These are phyloP conservation scores for Orbilia quercus DNA, from an alignment of 2,329 filamentous ascomycete species.

Conservation along the genomic window DNA sequence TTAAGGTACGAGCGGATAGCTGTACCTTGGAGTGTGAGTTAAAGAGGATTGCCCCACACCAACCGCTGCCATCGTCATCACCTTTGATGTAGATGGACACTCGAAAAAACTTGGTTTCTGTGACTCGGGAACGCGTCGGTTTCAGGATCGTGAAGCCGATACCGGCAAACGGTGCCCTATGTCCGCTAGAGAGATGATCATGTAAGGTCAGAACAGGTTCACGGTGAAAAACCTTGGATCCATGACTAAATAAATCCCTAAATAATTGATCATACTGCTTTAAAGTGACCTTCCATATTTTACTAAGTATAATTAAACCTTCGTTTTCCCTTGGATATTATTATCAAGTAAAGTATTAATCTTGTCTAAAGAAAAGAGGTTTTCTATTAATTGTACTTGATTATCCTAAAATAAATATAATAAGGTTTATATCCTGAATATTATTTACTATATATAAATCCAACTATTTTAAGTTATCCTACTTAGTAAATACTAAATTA, in stretches of 20 bases:
- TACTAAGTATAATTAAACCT: slow-evolving; percentile 50
- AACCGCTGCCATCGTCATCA: slow-evolving; percentile 58
- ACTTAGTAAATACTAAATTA: slow-evolving; percentile 59
- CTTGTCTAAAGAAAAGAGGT: slow-evolving; percentile 23
- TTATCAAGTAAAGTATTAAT: slow-evolving; percentile 42
- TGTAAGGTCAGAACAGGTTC: slow-evolving; percentile 40
- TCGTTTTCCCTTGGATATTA: slow-evolving; percentile 29
- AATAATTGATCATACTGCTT: slow-evolving; percentile 55
- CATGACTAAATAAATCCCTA: slow-evolving; percentile 43
- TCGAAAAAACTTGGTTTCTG: slow-evolving; percentile 60
- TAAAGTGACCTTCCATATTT: slow-evolving; percentile 50
- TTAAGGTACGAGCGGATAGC: slow-evolving; percentile 57
- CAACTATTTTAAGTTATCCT: slow-evolving; percentile 59
- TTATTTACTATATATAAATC: slow-evolving; percentile 58
- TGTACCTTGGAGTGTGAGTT: slow-evolving; percentile 57
- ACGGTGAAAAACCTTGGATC: slow-evolving; percentile 56
- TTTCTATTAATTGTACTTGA: slow-evolving; percentile 32
- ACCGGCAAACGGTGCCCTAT: slow-evolving; percentile 43
- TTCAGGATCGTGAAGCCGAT: slow-evolving; percentile 59
- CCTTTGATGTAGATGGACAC: slow-evolving; percentile 59
- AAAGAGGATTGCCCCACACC: slow-evolving; percentile 60
- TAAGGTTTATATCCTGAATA: slow-evolving; percentile 56
- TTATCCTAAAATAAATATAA: slow-evolving; percentile 58
- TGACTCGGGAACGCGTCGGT: slow-evolving; percentile 39
- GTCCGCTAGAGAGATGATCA: slow-evolving; percentile 35